phyloP scores from a whole-genome alignment of 192 early-diverging fungal species.

The Entomortierella lignicola region DNA sequence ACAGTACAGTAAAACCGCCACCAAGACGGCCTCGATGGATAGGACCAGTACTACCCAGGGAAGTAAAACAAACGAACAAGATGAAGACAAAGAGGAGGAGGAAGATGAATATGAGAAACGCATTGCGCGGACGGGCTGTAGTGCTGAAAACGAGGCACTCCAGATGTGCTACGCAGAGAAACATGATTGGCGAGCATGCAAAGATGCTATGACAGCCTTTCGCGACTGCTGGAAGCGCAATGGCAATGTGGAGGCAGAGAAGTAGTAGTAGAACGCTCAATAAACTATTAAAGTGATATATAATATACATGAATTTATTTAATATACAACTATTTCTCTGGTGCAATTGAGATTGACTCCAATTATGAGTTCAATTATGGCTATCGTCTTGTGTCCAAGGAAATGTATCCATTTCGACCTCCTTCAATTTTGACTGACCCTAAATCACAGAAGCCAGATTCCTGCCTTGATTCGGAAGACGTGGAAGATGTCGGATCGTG shows the following conservation, averaged over 20 bases:
- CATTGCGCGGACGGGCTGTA: conserved; percentile 85
- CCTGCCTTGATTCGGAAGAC: conserved; percentile 2
- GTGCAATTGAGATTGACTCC: too few species aligned
- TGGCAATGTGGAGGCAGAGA: conserved; percentile 37
- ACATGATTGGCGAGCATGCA: conserved; percentile 90
- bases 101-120: conserved; percentile 84
- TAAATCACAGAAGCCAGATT: background rate
- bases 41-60: background rate
- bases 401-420: conserved; percentile 35
- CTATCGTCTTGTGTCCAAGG: conserved; percentile 18
- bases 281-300: too few species aligned
- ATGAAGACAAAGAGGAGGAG: conserved; percentile 58
- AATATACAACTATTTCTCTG: too few species aligned
- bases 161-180: conserved; percentile 87
- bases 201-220: conserved; percentile 82
- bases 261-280: too few species aligned
- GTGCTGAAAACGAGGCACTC: conserved; percentile 80
- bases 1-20: background rate
- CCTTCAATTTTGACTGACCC: conserved; percentile 14
- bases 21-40: background rate
- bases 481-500: conserved; percentile 21
- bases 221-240: conserved; percentile 77
- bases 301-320: too few species aligned
- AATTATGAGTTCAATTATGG: conserved; percentile 15
- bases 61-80: background rate